These are phyloP conservation scores for Taxillus chinensis DNA, from an alignment of 164 flowering plant genomes.

Conservation along the genomic window DNA sequence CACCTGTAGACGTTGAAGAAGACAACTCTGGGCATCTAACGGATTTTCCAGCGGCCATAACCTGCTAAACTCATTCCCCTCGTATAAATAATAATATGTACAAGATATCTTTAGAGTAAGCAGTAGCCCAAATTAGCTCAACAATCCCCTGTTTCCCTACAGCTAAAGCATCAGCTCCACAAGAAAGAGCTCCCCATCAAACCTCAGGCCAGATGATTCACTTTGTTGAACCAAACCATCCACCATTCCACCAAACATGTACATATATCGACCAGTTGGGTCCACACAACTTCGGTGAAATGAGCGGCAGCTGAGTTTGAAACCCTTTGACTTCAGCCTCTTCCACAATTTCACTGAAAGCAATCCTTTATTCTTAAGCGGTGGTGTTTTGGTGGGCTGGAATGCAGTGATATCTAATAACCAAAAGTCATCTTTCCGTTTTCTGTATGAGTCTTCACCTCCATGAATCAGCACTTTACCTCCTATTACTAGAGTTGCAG, in stretches of 20 bases:
- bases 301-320: conserved; percentile 44
- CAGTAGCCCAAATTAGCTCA: not conserved
- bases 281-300: conserved; percentile 83
- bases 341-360: conserved; percentile 45
- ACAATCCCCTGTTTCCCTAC: not conserved
- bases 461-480: conserved; percentile 65
- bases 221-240: conserved; percentile 63
- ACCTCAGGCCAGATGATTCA: conserved; percentile 52
- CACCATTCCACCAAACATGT: conserved; percentile 86
- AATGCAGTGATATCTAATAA: conserved; percentile 46
- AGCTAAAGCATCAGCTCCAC: conserved; percentile 48
- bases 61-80: too few relatives aligned
- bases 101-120: too few relatives aligned
- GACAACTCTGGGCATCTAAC: too few relatives aligned
- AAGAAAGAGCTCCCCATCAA: conserved; percentile 64
- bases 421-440: conserved; percentile 80
- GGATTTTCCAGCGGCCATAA: too few relatives aligned
- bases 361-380: conserved; percentile 11
- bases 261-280: conserved; percentile 48
- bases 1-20: too few relatives aligned
- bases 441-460: conserved; percentile 79
- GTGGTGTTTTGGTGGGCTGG: conserved; percentile 16
- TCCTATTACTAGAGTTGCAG: conserved; percentile 71
- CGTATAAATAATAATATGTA: too few relatives aligned
- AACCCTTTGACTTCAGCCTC: conserved; percentile 40